Percentiles rank a stretch among this genome's conserved stretches.
phyloP scores from a whole-genome alignment of 768 basidiomycete genomes.

The Mycena galopus region DNA sequence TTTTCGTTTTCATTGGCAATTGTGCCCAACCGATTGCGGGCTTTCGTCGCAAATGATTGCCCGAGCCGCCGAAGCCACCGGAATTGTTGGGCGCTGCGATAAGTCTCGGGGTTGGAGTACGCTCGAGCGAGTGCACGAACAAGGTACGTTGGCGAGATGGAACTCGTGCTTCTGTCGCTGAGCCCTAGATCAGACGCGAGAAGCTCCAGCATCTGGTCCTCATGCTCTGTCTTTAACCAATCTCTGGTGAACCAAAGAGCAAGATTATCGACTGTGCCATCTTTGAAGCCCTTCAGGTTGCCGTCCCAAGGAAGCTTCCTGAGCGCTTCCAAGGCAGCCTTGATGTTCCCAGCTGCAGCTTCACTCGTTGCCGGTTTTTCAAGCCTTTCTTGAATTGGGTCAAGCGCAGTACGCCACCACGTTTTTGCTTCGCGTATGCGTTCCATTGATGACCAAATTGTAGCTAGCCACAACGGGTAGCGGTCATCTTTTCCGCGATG shows the following conservation, averaged over 20 bases:
- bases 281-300: constrained; percentile 4
- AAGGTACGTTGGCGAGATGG: constrained; percentile 21
- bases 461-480: too few relatives aligned
- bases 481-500: too few relatives aligned
- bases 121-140: not conserved
- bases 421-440: too few relatives aligned
- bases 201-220: not conserved
- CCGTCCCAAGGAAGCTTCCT: constrained; percentile 15
- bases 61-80: constrained; percentile 21
- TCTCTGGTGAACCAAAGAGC: constrained; percentile 25
- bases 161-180: not conserved
- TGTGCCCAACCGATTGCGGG: not conserved
- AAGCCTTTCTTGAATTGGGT: too few relatives aligned
- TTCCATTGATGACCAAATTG: too few relatives aligned
- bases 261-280: not conserved
- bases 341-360: too few relatives aligned
- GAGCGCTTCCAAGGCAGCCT: too few relatives aligned
- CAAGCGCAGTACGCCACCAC: too few relatives aligned
- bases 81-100: not conserved
- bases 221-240: constrained; percentile 22
- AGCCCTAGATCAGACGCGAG: constrained; percentile 18
- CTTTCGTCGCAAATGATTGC: constrained; percentile 3
- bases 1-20: constrained; percentile 19
- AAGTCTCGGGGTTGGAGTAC: constrained; percentile 5
- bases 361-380: too few relatives aligned